Evolutionary conservation across 1,284 basidiomycete genomes (phyloP).

Genomic region (Schizophyllum commune): DNA sequence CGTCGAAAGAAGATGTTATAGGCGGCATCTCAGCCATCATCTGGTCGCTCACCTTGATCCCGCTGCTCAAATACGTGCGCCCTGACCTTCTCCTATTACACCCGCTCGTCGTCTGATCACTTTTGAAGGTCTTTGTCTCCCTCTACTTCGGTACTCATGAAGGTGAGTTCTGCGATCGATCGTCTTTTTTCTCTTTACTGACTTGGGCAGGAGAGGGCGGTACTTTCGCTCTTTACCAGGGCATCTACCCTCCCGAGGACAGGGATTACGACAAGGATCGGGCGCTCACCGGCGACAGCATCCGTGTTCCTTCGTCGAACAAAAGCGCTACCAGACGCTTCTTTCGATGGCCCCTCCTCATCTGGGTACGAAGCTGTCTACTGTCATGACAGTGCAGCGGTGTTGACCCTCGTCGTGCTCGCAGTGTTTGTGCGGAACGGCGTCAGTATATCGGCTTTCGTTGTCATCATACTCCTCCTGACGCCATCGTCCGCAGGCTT

Average conservation of each 20-base stretch:
- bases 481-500: slow-evolving; percentile 24
- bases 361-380: slow-evolving; percentile 35
- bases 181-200: neutral
- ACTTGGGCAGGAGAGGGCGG: slow-evolving; percentile 47
- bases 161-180: slow-evolving; percentile 24
- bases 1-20: slow-evolving; percentile 51
- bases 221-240: slow-evolving; percentile 56
- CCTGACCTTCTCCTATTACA: neutral
- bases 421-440: slow-evolving; percentile 34
- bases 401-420: neutral
- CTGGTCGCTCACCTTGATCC: slow-evolving; percentile 57
- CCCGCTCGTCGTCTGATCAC: neutral
- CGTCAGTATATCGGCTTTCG: slow-evolving; percentile 18
- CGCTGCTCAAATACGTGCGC: slow-evolving; percentile 58
- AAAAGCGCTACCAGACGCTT: slow-evolving; percentile 19
- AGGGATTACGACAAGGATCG: slow-evolving; percentile 41
- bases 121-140: slow-evolving; percentile 41
- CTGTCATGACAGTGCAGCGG: neutral
- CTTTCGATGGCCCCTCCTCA: slow-evolving; percentile 40
- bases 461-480: neutral
- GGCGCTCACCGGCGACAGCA: slow-evolving; percentile 42
- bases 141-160: slow-evolving; percentile 52
- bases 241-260: slow-evolving; percentile 44
- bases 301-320: slow-evolving; percentile 3
- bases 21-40: slow-evolving; percentile 55